phyloP scores from a whole-genome alignment of 2,329 filamentous ascomycete genomes.

The Diaporthe sp. region DNA sequence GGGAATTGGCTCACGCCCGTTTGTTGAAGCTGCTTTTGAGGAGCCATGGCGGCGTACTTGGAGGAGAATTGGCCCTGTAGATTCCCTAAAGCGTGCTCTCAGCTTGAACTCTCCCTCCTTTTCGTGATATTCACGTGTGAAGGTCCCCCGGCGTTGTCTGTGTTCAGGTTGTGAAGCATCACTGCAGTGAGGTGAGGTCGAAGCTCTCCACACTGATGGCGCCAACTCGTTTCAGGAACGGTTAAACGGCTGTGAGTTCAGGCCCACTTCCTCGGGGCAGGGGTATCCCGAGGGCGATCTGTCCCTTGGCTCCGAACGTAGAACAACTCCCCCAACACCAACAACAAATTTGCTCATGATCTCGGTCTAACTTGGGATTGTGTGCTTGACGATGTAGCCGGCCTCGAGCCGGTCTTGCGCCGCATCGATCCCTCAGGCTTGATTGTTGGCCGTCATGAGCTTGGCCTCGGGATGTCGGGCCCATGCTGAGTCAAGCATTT shows the following conservation, averaged over 20 bases:
- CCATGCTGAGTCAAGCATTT: neutral
- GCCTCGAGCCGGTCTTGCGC: too few relatives aligned
- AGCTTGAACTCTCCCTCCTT: neutral
- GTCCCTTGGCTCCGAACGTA: too few relatives aligned
- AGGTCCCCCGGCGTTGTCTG: too few relatives aligned
- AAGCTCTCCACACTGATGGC: constrained; percentile 3
- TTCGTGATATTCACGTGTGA: neutral
- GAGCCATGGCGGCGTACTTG: neutral
- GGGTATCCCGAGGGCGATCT: constrained; percentile 4
- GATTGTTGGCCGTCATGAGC: neutral
- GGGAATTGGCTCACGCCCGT: constrained; percentile 61
- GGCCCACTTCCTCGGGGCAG: neutral
- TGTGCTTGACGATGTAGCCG: too few relatives aligned
- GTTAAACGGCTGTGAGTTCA: neutral
- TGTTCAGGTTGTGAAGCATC: neutral
- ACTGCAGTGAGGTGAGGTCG: constrained; percentile 4
- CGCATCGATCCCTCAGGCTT: neutral
- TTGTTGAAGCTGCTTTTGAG: constrained; percentile 21
- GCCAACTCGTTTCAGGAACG: neutral
- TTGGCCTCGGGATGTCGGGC: neutral
- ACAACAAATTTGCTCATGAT: neutral
- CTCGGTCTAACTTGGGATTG: too few relatives aligned
- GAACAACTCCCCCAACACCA: neutral
- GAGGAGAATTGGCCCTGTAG: neutral
- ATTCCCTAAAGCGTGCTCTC: neutral